These are phyloP conservation scores for Cystobasidiaceae sp. DNA, from an alignment of 1,284 basidiomycete species.

Conservation along the genomic window DNA sequence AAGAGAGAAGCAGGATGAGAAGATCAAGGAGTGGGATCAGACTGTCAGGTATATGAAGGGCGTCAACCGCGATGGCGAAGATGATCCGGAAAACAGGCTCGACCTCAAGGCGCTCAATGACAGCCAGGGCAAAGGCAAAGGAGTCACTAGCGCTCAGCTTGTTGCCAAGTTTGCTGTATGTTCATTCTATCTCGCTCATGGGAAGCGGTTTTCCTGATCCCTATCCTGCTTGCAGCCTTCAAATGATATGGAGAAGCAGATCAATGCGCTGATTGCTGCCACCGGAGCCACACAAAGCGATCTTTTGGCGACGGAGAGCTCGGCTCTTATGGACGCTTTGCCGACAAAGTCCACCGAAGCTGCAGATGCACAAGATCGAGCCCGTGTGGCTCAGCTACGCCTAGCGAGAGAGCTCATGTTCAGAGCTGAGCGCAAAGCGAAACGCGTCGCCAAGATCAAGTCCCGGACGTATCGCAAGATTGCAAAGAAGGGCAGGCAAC, in stretches of 20 bases:
- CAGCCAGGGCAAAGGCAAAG: slow-evolving; percentile 34
- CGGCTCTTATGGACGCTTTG: slow-evolving; percentile 25
- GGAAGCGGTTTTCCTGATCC: not conserved
- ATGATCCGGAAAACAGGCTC: slow-evolving; percentile 38
- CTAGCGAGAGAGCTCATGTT: slow-evolving; percentile 91
- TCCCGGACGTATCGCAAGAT: slow-evolving; percentile 86
- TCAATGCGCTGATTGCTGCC: slow-evolving; percentile 44
- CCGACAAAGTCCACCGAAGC: slow-evolving; percentile 28
- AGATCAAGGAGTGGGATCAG: slow-evolving; percentile 88
- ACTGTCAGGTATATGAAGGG: slow-evolving; percentile 75
- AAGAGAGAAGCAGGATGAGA: slow-evolving; percentile 84
- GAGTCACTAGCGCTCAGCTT: slow-evolving; percentile 55
- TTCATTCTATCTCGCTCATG: too few species aligned
- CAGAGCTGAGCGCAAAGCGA: slow-evolving; percentile 85
- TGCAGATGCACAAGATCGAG: slow-evolving; percentile 8
- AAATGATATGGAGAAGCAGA: slow-evolving; percentile 40
- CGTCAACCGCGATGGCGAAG: slow-evolving; percentile 35
- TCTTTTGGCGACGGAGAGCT: slow-evolving; percentile 37
- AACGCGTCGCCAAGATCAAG: slow-evolving; percentile 84
- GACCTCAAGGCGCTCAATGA: slow-evolving; percentile 36
- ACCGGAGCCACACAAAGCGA: slow-evolving; percentile 43
- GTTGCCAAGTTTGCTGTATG: slow-evolving; percentile 56
- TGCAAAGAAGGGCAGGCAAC: slow-evolving; percentile 67
- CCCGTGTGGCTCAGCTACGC: slow-evolving; percentile 72
- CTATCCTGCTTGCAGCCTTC: slow-evolving; percentile 24